Base-by-base conservation (phyloP, 2,329 filamentous ascomycete species). In the Cercospora sesami region DNA sequence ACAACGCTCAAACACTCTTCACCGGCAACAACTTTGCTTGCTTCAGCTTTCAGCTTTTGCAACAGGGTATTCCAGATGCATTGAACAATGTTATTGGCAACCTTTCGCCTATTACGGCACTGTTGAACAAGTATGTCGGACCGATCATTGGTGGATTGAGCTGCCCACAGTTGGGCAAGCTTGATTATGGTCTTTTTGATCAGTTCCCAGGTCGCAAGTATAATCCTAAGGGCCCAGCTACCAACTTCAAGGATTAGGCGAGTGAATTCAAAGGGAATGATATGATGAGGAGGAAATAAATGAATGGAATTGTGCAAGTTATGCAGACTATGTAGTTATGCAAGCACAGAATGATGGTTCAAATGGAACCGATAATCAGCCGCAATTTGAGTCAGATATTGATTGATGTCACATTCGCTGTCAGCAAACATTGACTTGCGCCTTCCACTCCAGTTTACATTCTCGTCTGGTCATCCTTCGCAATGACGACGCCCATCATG, bases 21-120 rank as follows among this genome's bases (percentile, higher is more conserved):
- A 21, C 58, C 6, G 69, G 69, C 9, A 61, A 71, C 63, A 71
- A 71, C 39, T 66, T 71, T n/a, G 70, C 63, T n/a, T 70, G 70
- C 61, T 70, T 71, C 58, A 8, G 51, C 5, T 71, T 66, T 48
- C 64, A 79, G 59, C 62, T 78, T 5, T 64, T 79, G 60, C 76
- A 79, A 70, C 76, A 77, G 1, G 77, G 73, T 33, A 65, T 75
- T 18, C 78, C 79, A 7, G 78, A 79, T 61, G 51, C 65, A 16
- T 18, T 64, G 9, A 63, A 58, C 36, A 64, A 48, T 5, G 57
- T 55, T 21, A 16, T 74, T n/a, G 67, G 68, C 30, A 64, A 70
- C 9, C 53, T 71, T 14, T 51, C 65, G 3, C 68, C 72, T 7
- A 51, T 71, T 33, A 72, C 71, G 3, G 60, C 60, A 31, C 42